phyloP scores from a whole-genome alignment of 805 yeast species.

The Candida easanensis region DNA sequence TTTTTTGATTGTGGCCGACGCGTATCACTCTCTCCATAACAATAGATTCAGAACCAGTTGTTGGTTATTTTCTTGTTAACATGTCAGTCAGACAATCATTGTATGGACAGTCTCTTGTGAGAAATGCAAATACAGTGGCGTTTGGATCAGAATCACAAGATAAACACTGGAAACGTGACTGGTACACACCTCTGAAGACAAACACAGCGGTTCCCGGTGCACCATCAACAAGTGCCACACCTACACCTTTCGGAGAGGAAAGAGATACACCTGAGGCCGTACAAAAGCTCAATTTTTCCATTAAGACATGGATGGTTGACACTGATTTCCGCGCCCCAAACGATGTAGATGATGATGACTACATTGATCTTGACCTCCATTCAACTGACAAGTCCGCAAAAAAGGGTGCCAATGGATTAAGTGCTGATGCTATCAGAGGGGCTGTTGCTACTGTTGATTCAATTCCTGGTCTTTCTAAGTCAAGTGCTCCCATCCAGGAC shows the following conservation, averaged over 20 bases:
- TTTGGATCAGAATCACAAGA: conserved; percentile 18
- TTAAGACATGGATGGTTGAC: conserved; percentile 33
- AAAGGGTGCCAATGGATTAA: conserved; percentile 29
- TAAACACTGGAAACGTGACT: conserved; percentile 29
- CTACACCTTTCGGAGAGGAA: conserved; percentile 29
- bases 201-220: conserved; percentile 3
- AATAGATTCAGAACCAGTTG: too few relatives aligned
- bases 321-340: conserved; percentile 20
- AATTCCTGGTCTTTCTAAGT: conserved; percentile 41
- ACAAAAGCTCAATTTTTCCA: conserved; percentile 24
- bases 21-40: too few relatives aligned
- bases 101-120: conserved; percentile 28
- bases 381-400: conserved; percentile 26
- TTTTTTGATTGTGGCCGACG: too few relatives aligned
- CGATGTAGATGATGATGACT: conserved; percentile 42
- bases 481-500: neutral
- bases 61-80: too few relatives aligned
- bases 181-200: conserved; percentile 24
- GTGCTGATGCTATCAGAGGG: conserved; percentile 50
- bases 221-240: conserved; percentile 14
- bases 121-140: conserved; percentile 24
- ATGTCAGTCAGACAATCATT: conserved; percentile 26
- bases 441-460: conserved; percentile 49
- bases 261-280: conserved; percentile 13
- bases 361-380: conserved; percentile 40